Evolutionary conservation across 1,139 yeast species (phyloP).

Genomic region (Kodamaea sp.): DNA sequence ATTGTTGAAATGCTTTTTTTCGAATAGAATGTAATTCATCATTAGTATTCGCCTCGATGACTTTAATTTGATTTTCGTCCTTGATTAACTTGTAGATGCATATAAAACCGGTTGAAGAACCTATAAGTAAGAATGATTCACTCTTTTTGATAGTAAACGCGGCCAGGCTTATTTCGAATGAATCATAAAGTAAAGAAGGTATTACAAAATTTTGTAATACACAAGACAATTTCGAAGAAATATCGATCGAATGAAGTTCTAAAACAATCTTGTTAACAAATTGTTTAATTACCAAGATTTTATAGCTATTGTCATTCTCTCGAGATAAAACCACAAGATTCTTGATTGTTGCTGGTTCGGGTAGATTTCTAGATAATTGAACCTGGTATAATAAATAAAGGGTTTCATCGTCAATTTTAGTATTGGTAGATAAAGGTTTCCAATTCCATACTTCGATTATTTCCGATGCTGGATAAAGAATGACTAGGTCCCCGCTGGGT

Average conservation of each 20-base stretch:
- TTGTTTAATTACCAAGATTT: conserved; percentile 1
- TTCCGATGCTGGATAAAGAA: conserved; percentile 26
- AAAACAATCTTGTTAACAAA: neutral
- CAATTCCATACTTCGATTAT: conserved; percentile 52
- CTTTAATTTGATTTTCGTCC: neutral
- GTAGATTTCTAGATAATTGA: neutral
- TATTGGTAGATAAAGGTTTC: conserved; percentile 25
- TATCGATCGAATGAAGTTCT: conserved; percentile 2
- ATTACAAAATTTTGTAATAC: neutral
- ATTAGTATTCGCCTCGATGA: conserved; percentile 16
- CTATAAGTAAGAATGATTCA: conserved; percentile 5
- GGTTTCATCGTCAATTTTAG: conserved; percentile 26
- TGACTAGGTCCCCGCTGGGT: conserved; percentile 42
- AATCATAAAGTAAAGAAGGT: neutral
- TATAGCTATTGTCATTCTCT: neutral
- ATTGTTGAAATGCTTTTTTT: conserved; percentile 25
- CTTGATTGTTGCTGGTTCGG: neutral
- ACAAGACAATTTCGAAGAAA: neutral
- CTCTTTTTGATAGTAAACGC: conserved; percentile 5
- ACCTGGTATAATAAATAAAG: conserved; percentile 24
- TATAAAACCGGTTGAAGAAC: conserved; percentile 7
- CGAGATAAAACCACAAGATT: conserved; percentile 1
- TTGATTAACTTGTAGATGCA: conserved; percentile 1
- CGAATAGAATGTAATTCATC: conserved; percentile 20
- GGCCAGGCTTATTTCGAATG: neutral